Evolutionary conservation across 1,284 basidiomycete species (phyloP).

Genomic region (Abortiporus biennis): DNA sequence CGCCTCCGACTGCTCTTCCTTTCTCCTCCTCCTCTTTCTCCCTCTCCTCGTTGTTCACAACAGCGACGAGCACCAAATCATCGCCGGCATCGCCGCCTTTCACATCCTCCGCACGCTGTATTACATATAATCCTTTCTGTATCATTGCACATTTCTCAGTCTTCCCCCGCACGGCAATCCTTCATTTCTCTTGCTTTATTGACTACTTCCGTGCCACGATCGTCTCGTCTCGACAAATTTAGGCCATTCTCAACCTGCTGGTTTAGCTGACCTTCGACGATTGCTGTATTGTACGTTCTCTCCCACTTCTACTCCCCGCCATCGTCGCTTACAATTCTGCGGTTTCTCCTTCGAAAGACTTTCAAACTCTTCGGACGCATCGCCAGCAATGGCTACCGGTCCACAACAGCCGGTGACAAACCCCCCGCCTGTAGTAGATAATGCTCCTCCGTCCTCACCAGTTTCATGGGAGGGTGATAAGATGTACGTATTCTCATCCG

Average conservation of each 20-base stretch:
- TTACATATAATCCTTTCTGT: too few species aligned
- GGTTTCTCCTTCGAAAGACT: background rate
- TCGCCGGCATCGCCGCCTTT: background rate
- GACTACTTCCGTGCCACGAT: background rate
- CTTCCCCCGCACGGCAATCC: too few species aligned
- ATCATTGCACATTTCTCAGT: too few species aligned
- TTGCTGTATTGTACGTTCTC: background rate
- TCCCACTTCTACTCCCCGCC: background rate
- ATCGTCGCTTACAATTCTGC: background rate
- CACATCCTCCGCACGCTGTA: background rate
- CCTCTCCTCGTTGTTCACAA: slow-evolving; percentile 1
- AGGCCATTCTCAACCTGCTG: too few species aligned
- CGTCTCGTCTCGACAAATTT: too few species aligned
- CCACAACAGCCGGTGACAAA: slow-evolving; percentile 10
- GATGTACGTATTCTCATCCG: slow-evolving; percentile 31
- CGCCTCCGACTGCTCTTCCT: slow-evolving; percentile 11
- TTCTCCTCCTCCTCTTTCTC: background rate
- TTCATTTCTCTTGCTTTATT: background rate
- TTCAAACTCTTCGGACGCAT: background rate
- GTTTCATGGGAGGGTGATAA: slow-evolving; percentile 52
- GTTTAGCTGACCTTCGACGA: too few species aligned
- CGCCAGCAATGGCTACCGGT: slow-evolving; percentile 18
- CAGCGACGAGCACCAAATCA: background rate
- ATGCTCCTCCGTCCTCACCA: slow-evolving; percentile 18
- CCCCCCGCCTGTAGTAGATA: slow-evolving; percentile 7